Percentiles rank a stretch among this genome's conserved stretches.
These are phyloP conservation scores for Metrosideros polymorpha DNA, from an alignment of 441 rosid species.

Conservation along the genomic window DNA sequence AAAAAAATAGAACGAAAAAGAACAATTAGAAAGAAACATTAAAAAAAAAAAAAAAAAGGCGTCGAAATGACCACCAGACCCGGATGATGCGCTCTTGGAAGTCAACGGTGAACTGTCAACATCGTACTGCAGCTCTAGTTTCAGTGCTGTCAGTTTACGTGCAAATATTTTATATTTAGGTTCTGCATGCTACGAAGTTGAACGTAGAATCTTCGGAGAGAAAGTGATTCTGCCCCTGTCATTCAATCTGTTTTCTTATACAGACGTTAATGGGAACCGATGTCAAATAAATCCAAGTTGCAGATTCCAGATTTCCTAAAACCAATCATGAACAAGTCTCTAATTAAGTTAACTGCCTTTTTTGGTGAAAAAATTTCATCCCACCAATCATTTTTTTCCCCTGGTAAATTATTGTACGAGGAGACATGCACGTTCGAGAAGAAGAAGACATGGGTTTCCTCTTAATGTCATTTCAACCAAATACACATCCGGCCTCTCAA, in stretches of 20 bases:
- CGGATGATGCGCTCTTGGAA: neutral
- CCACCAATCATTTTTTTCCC: neutral
- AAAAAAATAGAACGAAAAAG: neutral
- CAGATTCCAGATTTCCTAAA: neutral
- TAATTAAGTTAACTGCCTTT: neutral
- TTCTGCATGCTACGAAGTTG: neutral
- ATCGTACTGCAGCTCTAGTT: neutral
- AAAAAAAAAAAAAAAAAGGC: too few relatives aligned
- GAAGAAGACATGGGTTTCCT: too few relatives aligned
- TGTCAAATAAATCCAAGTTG: neutral
- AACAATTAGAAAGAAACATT: neutral
- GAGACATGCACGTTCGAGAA: neutral
- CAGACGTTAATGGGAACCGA: neutral
- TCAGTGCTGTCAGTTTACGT: neutral
- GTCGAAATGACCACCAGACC: neutral
- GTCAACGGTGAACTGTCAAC: neutral
- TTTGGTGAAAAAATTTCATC: neutral
- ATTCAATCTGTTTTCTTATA: neutral
- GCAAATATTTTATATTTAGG: neutral
- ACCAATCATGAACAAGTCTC: neutral
- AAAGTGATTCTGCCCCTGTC: neutral
- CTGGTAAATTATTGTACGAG: neutral
- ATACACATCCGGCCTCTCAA: neutral
- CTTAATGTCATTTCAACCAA: neutral
- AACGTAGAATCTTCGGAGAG: neutral